Percentiles rank a stretch among this genome's conserved stretches.
Conservation (phyloP, 768 basidiomycete species). For the Lactarius quietus region DNA sequence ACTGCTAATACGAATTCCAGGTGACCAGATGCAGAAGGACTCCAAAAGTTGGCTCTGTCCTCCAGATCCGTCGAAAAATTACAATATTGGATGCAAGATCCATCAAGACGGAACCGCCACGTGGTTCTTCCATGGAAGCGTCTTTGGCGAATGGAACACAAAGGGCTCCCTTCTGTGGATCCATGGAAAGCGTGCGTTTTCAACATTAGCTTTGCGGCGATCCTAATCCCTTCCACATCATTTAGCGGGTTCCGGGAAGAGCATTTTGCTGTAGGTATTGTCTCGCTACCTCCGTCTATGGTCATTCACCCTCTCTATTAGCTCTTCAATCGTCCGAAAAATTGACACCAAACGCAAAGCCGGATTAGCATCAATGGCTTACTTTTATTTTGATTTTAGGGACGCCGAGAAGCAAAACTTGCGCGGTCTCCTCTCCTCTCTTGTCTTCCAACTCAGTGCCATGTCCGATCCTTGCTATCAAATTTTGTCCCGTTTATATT, state of each 20-base stretch:
- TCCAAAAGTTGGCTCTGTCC: slow-evolving; percentile 5
- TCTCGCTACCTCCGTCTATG: neutral
- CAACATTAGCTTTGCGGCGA: neutral
- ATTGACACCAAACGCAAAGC: neutral
- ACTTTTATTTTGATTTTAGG: slow-evolving; percentile 12
- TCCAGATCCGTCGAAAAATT: slow-evolving; percentile 7
- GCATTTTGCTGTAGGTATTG: neutral
- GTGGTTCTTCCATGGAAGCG: neutral
- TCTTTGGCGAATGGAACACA: neutral
- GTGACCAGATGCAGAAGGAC: neutral
- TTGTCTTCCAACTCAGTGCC: too few species aligned
- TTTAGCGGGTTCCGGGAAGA: slow-evolving; percentile 9
- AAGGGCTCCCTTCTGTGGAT: slow-evolving; percentile 4
- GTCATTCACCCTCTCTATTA: neutral
- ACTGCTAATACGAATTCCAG: neutral
- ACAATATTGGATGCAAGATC: neutral
- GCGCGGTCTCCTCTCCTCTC: too few species aligned
- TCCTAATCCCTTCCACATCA: neutral
- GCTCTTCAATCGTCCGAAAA: slow-evolving; percentile 1
- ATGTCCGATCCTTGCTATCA: too few species aligned
- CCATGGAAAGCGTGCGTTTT: slow-evolving; percentile 9
- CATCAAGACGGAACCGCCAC: neutral
- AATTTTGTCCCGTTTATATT: too few species aligned
- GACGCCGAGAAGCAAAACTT: neutral
- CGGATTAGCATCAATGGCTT: slow-evolving; percentile 1